Evolutionary conservation across 306 rosid genomes (phyloP).

Genomic region (Castanopsis chinensis): DNA sequence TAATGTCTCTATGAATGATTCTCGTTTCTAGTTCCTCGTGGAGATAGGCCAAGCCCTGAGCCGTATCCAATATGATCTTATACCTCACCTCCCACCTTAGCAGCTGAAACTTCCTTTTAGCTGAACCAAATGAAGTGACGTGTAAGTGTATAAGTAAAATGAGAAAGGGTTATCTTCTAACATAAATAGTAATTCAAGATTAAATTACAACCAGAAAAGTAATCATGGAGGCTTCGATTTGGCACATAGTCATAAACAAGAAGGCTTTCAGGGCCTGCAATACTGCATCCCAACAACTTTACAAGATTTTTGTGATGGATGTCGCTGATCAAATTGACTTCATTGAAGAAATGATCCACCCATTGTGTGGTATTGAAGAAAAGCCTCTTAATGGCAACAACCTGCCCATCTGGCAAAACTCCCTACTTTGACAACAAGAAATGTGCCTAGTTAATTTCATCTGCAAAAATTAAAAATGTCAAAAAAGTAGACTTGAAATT

Average conservation of each 20-base stretch:
- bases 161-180: neutral
- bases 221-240: constrained; percentile 54
- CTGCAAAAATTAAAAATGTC: neutral
- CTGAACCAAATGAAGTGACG: constrained; percentile 9
- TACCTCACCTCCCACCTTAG: constrained; percentile 35
- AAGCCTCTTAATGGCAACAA: constrained; percentile 51
- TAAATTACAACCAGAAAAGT: constrained; percentile 45
- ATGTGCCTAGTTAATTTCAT: neutral
- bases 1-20: constrained; percentile 71
- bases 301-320: constrained; percentile 48
- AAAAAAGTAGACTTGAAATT: neutral
- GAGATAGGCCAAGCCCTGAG: constrained; percentile 67
- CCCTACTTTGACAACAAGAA: constrained; percentile 25
- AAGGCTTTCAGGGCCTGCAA: constrained; percentile 78
- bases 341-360: constrained; percentile 50
- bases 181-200: neutral
- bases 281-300: constrained; percentile 63
- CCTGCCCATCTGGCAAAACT: constrained; percentile 33
- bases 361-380: constrained; percentile 52
- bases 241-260: constrained; percentile 69
- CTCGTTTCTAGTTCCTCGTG: constrained; percentile 60
- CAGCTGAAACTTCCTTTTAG: constrained; percentile 9
- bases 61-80: constrained; percentile 40
- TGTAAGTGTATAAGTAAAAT: neutral
- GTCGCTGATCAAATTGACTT: constrained; percentile 43